Conservation (phyloP, 208 protist genomes). For the Sergeia podlipaevii region DNA sequence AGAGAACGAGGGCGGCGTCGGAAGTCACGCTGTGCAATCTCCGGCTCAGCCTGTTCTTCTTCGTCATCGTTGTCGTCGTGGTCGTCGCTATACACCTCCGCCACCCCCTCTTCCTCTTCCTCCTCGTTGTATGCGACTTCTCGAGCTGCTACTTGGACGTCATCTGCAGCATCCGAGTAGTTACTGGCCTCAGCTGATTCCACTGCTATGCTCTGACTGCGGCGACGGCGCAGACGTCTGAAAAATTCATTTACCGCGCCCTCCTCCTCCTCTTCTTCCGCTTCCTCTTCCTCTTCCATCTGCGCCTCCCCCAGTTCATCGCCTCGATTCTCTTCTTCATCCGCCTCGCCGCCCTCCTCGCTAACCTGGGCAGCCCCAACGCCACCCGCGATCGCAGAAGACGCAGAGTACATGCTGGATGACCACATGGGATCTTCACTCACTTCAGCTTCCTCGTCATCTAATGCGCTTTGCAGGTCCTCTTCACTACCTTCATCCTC, state of each 20-base stretch:
- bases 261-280: constrained; percentile 5
- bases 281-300: constrained; percentile 6
- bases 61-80: not conserved
- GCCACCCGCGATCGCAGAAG: too few relatives aligned
- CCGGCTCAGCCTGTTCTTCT: constrained; percentile 9
- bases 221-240: not conserved
- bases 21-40: too few relatives aligned
- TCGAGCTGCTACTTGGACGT: not conserved
- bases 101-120: constrained; percentile 6
- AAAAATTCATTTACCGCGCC: not conserved
- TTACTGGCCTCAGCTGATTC: too few relatives aligned
- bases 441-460: not conserved
- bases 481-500: too few relatives aligned
- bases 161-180: not conserved
- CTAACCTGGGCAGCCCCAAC: too few relatives aligned
- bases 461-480: too few relatives aligned
- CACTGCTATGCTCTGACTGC: not conserved
- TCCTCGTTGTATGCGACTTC: not conserved
- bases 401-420: too few relatives aligned
- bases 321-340: not conserved
- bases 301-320: not conserved
- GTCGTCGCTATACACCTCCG: not conserved
- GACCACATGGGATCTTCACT: not conserved
- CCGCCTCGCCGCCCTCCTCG: not conserved
- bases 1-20: too few relatives aligned